Evolutionary conservation across 192 early-diverging fungal genomes (phyloP).

Genomic region (Irineochytrium annulatum): DNA sequence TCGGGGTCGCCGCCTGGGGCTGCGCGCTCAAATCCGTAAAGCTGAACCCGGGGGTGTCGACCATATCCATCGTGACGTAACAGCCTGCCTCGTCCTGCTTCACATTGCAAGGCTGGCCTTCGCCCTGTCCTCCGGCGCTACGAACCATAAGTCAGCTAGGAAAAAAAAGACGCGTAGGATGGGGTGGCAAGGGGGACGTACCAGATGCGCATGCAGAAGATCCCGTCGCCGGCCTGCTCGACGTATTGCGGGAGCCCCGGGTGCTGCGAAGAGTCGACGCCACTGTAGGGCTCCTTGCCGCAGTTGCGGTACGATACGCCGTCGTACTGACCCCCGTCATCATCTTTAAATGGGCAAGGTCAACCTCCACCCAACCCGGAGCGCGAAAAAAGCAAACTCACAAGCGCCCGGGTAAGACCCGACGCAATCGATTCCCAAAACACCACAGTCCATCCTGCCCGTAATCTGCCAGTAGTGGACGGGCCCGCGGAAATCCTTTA

Average conservation of each 20-base stretch:
- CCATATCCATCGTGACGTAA: constrained; percentile 12
- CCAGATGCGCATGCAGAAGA: constrained; percentile 35
- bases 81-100: constrained; percentile 28
- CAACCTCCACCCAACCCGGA: too few relatives aligned
- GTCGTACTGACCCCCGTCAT: constrained; percentile 21
- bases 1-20: background rate
- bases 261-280: constrained; percentile 12
- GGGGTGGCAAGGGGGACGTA: too few relatives aligned
- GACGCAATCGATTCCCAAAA: constrained; percentile 25
- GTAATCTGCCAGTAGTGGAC: constrained; percentile 21
- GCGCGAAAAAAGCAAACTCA: too few relatives aligned
- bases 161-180: too few relatives aligned
- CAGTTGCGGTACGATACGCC: constrained; percentile 21
- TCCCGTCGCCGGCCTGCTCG: constrained; percentile 31
- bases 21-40: background rate
- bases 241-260: constrained; percentile 16
- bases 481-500: background rate
- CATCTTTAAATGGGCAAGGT: too few relatives aligned
- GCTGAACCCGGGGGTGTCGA: constrained; percentile 4
- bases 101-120: constrained; percentile 20
- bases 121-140: too few relatives aligned
- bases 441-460: constrained; percentile 22
- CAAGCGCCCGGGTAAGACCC: constrained; percentile 20
- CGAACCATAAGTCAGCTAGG: background rate
- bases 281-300: constrained; percentile 38